phyloP scores from a whole-genome alignment of 2,329 filamentous ascomycete species.

The Thielaviopsis musarum region DNA sequence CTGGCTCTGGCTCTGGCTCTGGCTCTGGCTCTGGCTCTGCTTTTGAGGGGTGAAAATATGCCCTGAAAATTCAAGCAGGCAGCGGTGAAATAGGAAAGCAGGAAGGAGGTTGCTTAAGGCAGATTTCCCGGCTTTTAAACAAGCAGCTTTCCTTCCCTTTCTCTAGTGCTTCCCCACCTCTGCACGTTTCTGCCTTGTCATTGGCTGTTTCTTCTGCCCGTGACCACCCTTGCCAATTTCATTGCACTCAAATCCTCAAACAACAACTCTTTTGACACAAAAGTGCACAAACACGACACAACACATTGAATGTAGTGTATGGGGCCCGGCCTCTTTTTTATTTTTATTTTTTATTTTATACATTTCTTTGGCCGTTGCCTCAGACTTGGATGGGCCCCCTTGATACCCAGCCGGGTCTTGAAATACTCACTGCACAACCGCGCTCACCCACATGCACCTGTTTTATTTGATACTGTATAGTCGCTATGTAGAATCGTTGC shows the following conservation, averaged over 20 bases:
- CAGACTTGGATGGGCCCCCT: no score
- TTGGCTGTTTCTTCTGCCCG: slow-evolving; percentile 5
- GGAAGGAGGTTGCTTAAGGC: slow-evolving; percentile 1
- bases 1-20: no score
- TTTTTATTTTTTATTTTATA: no score
- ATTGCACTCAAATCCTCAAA: not conserved
- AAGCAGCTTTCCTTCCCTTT: not conserved
- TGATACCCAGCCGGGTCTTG: no score
- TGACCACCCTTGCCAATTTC: slow-evolving; percentile 9
- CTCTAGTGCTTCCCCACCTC: slow-evolving; percentile 2
- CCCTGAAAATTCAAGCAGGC: not conserved
- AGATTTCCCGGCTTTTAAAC: slow-evolving; percentile 11
- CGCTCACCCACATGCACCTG: no score
- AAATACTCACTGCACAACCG: no score
- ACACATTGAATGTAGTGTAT: no score
- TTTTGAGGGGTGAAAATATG: slow-evolving; percentile 3
- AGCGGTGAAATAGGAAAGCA: slow-evolving; percentile 6
- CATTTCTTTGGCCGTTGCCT: no score
- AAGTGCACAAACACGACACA: no score
- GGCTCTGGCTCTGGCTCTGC: not conserved
- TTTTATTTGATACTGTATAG: not conserved
- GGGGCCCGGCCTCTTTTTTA: no score
- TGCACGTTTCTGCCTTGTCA: not conserved
- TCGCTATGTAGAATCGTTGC: not conserved
- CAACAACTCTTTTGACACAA: no score